These are phyloP conservation scores for Erodium maritimum DNA, from an alignment of 345 rosid species.

Conservation along the genomic window DNA sequence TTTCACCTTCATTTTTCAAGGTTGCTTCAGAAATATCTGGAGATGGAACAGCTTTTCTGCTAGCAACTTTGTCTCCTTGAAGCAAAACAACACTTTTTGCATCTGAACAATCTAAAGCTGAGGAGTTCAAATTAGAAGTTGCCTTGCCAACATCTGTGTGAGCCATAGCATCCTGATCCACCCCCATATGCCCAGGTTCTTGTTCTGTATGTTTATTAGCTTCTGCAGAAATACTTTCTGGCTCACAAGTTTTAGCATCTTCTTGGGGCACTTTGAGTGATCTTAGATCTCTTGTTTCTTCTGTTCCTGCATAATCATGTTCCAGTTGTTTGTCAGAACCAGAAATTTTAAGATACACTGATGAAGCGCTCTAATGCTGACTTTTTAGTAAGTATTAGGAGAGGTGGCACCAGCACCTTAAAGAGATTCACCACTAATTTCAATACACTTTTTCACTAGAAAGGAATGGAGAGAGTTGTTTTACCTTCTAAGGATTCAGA, in stretches of 20 bases:
- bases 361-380: constrained; percentile 17
- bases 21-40: constrained; percentile 22
- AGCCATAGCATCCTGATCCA: constrained; percentile 16
- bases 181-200: constrained; percentile 18
- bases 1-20: constrained; percentile 23
- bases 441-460: constrained; percentile 14
- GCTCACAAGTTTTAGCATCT: constrained; percentile 12
- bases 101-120: constrained; percentile 21
- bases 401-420: constrained; percentile 13
- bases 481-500: constrained; percentile 24
- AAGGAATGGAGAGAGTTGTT: constrained; percentile 12
- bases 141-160: constrained; percentile 13
- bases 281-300: constrained; percentile 1
- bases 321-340: constrained; percentile 7
- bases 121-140: constrained; percentile 14
- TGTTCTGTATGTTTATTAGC: constrained; percentile 10
- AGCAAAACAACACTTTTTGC: constrained; percentile 1
- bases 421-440: constrained; percentile 17
- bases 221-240: background rate
- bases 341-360: constrained; percentile 23
- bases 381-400: constrained; percentile 18
- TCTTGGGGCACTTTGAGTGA: constrained; percentile 15
- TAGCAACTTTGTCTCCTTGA: constrained; percentile 8
- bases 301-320: background rate
- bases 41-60: constrained; percentile 10